These are phyloP conservation scores for Pistacia vera DNA, from an alignment of 345 rosid genomes.

Conservation along the genomic window DNA sequence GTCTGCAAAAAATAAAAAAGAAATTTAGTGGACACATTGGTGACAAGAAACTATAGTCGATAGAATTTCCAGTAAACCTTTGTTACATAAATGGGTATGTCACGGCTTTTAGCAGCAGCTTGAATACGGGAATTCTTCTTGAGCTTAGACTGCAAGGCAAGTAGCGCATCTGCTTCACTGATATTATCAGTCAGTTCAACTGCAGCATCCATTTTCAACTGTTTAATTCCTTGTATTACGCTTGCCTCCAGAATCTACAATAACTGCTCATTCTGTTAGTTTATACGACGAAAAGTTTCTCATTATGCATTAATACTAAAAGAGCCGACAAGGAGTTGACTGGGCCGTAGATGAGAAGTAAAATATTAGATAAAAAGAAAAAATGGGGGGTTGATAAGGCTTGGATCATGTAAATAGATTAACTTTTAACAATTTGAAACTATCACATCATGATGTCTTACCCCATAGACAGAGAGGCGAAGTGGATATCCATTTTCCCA, in stretches of 20 bases:
- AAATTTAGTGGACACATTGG: constrained; percentile 10
- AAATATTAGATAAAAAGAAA: not conserved
- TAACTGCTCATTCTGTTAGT: constrained; percentile 46
- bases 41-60: not conserved
- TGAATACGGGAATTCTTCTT: constrained; percentile 81
- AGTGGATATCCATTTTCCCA: constrained; percentile 33
- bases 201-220: constrained; percentile 55
- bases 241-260: constrained; percentile 71
- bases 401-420: not conserved
- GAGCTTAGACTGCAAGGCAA: constrained; percentile 80
- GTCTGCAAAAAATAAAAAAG: constrained; percentile 53
- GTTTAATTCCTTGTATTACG: constrained; percentile 65
- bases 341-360: not conserved
- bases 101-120: constrained; percentile 66
- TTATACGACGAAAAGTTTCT: constrained; percentile 14
- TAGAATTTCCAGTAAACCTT: constrained; percentile 46
- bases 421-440: not conserved
- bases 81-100: constrained; percentile 69
- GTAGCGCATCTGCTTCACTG: constrained; percentile 81
- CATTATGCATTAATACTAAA: constrained; percentile 9
- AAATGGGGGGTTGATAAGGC: not conserved
- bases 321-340: constrained; percentile 1
- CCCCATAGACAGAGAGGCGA: constrained; percentile 72
- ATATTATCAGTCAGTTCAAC: constrained; percentile 66
- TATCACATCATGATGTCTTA: constrained; percentile 30